Evolutionary conservation across 148 eudicot genomes (phyloP).

Genomic region (Selenicereus undatus): DNA sequence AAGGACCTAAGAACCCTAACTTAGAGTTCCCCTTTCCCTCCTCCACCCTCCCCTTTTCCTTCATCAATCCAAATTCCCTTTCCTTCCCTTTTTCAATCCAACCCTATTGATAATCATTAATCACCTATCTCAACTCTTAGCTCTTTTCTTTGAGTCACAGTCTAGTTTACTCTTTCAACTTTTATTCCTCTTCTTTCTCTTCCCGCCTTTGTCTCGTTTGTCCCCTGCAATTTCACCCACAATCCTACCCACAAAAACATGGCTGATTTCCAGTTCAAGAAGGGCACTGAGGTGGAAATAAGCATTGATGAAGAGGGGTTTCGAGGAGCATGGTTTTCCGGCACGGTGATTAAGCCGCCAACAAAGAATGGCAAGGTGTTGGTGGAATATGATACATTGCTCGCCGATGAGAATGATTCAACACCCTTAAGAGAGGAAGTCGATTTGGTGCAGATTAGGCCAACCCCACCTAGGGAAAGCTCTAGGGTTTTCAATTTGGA

Average conservation of each 20-base stretch:
- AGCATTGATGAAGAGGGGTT: conserved; percentile 81
- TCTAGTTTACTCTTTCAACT: background rate
- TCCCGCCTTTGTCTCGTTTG: background rate
- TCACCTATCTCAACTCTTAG: background rate
- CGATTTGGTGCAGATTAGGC: conserved; percentile 68
- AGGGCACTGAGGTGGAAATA: conserved; percentile 61
- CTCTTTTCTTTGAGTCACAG: background rate
- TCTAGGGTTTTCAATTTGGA: conserved; percentile 35
- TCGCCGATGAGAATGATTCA: conserved; percentile 33
- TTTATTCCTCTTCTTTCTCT: too few relatives aligned
- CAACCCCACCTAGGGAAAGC: conserved; percentile 50
- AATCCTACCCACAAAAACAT: conserved; percentile 8
- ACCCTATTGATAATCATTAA: background rate
- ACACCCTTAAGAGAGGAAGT: conserved; percentile 50
- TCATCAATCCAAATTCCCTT: background rate
- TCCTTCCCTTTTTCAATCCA: background rate
- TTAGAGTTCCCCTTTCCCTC: background rate
- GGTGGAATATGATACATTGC: conserved; percentile 61
- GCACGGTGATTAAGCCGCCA: conserved; percentile 47
- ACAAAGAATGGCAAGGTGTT: conserved; percentile 26
- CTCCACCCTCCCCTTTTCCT: background rate
- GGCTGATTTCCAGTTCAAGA: conserved; percentile 36
- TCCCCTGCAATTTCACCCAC: conserved; percentile 7
- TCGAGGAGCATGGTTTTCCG: conserved; percentile 78
- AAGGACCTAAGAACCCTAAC: background rate